phyloP scores from a whole-genome alignment of 176 grass and related monocot species.

The Phoenix roebelenii region DNA sequence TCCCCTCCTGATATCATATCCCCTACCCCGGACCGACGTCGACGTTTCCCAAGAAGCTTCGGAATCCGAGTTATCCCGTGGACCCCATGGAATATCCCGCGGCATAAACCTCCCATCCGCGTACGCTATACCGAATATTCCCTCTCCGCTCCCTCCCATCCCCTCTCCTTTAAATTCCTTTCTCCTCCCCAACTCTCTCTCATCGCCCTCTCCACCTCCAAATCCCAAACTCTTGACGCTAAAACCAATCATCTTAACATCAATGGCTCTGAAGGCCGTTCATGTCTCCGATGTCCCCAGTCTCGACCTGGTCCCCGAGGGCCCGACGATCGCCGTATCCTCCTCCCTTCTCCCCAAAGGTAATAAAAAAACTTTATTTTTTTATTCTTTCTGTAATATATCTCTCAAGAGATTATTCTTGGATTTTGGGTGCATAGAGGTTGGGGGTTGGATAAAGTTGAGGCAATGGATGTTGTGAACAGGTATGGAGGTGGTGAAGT shows the following conservation, averaged over 20 bases:
- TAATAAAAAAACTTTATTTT: not conserved
- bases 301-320: constrained; percentile 39
- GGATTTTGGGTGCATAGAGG: too few relatives aligned
- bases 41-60: not conserved
- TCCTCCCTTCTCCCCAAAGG: constrained; percentile 23
- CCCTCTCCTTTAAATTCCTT: not conserved
- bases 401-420: too few relatives aligned
- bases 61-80: not conserved
- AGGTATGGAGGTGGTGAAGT: not conserved
- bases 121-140: constrained; percentile 13
- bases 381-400: too few relatives aligned
- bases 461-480: not conserved
- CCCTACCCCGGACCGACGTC: too few relatives aligned
- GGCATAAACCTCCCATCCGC: constrained; percentile 12
- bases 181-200: not conserved
- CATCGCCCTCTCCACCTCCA: not conserved
- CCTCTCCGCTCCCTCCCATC: not conserved
- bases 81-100: constrained; percentile 17
- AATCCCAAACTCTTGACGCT: too few relatives aligned
- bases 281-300: constrained; percentile 57
- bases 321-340: constrained; percentile 19
- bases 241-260: too few relatives aligned
- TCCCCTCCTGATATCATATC: too few relatives aligned
- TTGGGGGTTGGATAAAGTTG: too few relatives aligned
- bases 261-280: constrained; percentile 72